Evolutionary conservation across 441 rosid species (phyloP).

Genomic region (Populus tomentosa): DNA sequence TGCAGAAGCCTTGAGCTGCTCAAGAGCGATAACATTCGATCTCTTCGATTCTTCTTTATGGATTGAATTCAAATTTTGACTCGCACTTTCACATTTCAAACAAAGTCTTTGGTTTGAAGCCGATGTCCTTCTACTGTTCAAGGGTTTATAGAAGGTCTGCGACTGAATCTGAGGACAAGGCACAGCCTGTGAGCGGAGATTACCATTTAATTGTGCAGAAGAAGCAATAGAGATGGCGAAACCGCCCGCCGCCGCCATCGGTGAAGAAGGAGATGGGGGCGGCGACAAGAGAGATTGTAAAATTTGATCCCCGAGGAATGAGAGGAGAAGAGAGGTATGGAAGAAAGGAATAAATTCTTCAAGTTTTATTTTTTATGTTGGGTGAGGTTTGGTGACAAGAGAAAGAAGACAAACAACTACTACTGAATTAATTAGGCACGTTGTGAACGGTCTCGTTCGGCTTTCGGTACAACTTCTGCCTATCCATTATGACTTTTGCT

Average conservation of each 20-base stretch:
- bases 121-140: neutral
- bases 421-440: no score
- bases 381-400: neutral
- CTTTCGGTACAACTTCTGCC: no score
- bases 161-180: neutral
- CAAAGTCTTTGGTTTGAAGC: neutral
- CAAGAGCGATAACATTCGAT: constrained; percentile 9
- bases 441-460: no score
- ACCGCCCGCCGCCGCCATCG: constrained; percentile 2
- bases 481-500: no score
- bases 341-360: neutral
- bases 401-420: no score
- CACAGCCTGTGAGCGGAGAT: neutral
- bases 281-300: neutral
- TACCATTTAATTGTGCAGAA: neutral
- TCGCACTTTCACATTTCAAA: constrained; percentile 12
- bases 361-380: neutral
- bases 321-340: neutral
- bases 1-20: constrained; percentile 12
- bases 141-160: neutral
- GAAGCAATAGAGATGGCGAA: neutral
- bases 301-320: neutral
- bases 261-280: neutral
- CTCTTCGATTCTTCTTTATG: neutral
- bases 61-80: neutral